Evolutionary conservation across 371 early-diverging fungal genomes (phyloP).

Genomic region (Cokeromyces recurvatus): DNA sequence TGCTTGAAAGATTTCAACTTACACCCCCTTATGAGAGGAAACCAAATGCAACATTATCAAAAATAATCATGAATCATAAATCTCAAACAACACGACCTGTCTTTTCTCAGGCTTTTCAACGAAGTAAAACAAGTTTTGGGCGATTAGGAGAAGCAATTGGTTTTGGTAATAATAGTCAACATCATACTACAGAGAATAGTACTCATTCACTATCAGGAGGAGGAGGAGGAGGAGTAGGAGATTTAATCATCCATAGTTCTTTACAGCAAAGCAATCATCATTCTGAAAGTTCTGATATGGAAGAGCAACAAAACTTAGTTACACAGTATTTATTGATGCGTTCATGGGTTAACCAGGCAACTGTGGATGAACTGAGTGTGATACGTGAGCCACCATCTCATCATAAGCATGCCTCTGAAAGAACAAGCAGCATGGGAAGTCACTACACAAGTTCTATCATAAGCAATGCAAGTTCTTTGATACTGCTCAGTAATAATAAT

Average conservation of each 20-base stretch:
- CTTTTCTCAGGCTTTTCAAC: conserved; percentile 47
- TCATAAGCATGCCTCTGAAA: too few species aligned
- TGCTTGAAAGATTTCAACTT: conserved; percentile 49
- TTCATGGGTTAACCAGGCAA: conserved; percentile 62
- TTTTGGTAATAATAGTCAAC: conserved; percentile 12
- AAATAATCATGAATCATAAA: conserved; percentile 2
- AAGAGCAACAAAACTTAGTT: conserved; percentile 46
- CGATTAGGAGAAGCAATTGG: conserved; percentile 36
- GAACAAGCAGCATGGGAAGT: conserved; percentile 34
- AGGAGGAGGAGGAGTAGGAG: conserved; percentile 20
- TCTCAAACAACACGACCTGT: conserved; percentile 42
- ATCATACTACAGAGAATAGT: background rate
- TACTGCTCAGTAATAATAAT: conserved; percentile 30
- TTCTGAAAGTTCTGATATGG: conserved; percentile 21
- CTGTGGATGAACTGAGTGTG: conserved; percentile 69
- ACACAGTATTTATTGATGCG: conserved; percentile 66
- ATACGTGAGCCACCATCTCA: conserved; percentile 53
- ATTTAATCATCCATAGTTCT: too few species aligned
- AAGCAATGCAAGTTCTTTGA: conserved; percentile 23
- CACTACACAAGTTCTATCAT: conserved; percentile 27
- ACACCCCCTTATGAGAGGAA: conserved; percentile 54
- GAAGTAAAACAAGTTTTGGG: conserved; percentile 48
- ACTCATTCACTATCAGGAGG: background rate
- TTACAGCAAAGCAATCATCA: too few species aligned
- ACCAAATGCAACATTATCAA: conserved; percentile 9